Percentiles rank a stretch among this genome's conserved stretches.
Evolutionary conservation across 345 rosid species (phyloP).

Genomic region (Salix exigua): DNA sequence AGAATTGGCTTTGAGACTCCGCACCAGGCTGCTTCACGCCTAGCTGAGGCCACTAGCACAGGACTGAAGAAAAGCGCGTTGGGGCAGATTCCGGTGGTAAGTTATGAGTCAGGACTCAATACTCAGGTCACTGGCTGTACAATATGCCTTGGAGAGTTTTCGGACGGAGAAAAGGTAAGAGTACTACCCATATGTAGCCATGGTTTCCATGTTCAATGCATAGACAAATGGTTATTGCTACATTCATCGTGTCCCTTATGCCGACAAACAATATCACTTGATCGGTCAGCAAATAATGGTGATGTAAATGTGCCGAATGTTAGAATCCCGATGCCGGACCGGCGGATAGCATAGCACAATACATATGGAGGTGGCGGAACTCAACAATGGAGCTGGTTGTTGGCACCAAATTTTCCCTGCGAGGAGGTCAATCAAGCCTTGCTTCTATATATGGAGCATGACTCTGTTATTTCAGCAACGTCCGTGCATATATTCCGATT

Average conservation of each 20-base stretch:
- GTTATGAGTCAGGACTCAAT: background rate
- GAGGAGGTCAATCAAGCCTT: background rate
- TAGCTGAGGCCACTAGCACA: background rate
- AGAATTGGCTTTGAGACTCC: background rate
- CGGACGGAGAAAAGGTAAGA: background rate
- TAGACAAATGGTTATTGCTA: background rate
- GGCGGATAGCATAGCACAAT: background rate
- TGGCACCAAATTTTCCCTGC: background rate
- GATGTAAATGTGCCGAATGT: background rate
- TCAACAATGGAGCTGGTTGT: background rate
- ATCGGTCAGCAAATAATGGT: background rate
- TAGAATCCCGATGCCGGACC: background rate
- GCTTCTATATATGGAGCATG: background rate
- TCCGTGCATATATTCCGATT: no score
- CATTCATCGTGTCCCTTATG: constrained; percentile 1
- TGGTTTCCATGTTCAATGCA: constrained; percentile 6
- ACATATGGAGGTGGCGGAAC: background rate
- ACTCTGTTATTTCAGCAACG: no score
- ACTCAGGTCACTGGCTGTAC: background rate
- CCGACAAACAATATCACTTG: background rate
- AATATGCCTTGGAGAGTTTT: constrained; percentile 9
- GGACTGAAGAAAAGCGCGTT: background rate
- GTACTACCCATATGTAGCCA: constrained; percentile 3
- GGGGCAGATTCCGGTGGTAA: background rate
- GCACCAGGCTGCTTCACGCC: background rate